phyloP scores from a whole-genome alignment of 768 basidiomycete genomes.

The Lanmaoa rubissima region DNA sequence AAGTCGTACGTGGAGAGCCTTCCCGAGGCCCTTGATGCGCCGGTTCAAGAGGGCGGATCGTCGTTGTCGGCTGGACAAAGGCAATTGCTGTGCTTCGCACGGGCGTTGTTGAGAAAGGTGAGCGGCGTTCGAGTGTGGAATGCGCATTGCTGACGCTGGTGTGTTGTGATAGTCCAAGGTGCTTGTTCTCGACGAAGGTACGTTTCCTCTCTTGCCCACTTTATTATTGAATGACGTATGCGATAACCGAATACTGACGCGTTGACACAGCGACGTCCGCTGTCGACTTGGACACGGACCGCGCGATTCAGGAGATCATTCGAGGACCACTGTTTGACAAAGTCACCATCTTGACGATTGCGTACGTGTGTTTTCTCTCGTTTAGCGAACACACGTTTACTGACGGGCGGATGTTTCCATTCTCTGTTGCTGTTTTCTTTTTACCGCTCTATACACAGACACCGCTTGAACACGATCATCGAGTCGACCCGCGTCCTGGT shows the following conservation, averaged over 20 bases:
- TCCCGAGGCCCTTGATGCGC: conserved; percentile 67
- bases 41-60: conserved; percentile 73
- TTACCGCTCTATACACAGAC: conserved; percentile 35
- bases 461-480: conserved; percentile 82
- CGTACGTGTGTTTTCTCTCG: conserved; percentile 45
- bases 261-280: conserved; percentile 69
- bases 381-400: no score
- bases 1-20: conserved; percentile 66
- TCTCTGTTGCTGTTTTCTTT: no score
- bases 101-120: conserved; percentile 78
- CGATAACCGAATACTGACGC: background rate
- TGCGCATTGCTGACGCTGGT: background rate
- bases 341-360: conserved; percentile 85
- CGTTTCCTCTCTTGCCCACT: background rate
- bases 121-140: background rate
- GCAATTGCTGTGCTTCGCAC: conserved; percentile 86
- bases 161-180: conserved; percentile 61
- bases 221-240: background rate
- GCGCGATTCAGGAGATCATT: conserved; percentile 85
- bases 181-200: conserved; percentile 90
- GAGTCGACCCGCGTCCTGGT: conserved; percentile 82
- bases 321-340: conserved; percentile 72
- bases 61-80: conserved; percentile 84
- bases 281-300: conserved; percentile 88
- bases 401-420: background rate